Base-by-base conservation (phyloP, 163 green algal genomes). In the Scenedesmus sp. region DNA sequence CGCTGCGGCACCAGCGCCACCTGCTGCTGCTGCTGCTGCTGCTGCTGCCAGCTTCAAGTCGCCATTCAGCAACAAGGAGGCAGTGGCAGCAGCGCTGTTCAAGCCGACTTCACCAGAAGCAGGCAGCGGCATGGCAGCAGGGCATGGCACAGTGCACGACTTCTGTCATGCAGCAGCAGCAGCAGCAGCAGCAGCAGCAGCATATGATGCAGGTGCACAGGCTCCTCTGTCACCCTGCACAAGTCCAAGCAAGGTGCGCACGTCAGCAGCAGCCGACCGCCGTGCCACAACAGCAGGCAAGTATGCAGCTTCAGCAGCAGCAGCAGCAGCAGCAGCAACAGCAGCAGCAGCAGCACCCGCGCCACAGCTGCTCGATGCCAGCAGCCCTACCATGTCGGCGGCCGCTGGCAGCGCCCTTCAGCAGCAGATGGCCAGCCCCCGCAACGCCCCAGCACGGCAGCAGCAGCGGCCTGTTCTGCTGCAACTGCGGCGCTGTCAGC, bases 401-500 rank as follows among this genome's bases (percentile, higher is more conserved):
- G 51, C 51, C 20, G 51, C 51, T 22, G 22, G 56, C 56, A 70
- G 22, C 56, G 15, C 51, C 10, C 56, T 80, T 73, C 40, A 53
- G 43, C 81, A 76, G 81, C 81, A 87, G 44, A 44, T 76, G 46
- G 30, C 9, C 3, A 40, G 37, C 43, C 44, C n/a, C 80, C 42
- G 43, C 24, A 3, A 20, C 15, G 80, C 80, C 26, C 3, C 80
- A 86, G 43, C 80, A 40, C 80, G 30, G 42, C 80, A 42, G 42
- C 80, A 61, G 43, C 43, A 44, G 42, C 81, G 30, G 26, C 73
- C 94, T 92, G 5, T 88, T 89, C 16, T 98, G 96, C 94, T 87
- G 89, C 43, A 95, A 97, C 91, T 99, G 97, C 93, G 94, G 94
- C n/a, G 92, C 93, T 33, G 92, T 93, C 81, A 93, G 96, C 68